Conservation (phyloP, 2,329 filamentous ascomycete species). For the Pseudogymnoascus sp. region DNA sequence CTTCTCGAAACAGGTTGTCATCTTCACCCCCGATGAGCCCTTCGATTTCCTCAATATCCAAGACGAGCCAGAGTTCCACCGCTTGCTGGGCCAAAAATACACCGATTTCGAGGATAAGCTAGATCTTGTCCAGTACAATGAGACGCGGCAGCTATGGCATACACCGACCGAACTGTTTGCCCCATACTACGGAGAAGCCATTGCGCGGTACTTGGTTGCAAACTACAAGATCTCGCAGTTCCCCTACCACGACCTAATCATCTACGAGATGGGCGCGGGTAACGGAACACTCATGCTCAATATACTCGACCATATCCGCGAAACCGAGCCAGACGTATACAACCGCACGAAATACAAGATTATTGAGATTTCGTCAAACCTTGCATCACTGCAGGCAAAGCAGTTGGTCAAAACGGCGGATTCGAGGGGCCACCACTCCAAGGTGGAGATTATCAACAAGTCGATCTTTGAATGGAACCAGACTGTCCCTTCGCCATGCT, state of each 20-base stretch:
- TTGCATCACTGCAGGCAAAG: constrained; percentile 69
- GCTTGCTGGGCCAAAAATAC: constrained; percentile 69
- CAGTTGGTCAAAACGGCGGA: constrained; percentile 60
- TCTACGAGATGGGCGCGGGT: constrained; percentile 98
- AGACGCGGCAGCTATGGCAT: constrained; percentile 91
- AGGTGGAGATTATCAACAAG: constrained; percentile 89
- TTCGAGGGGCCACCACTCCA: constrained; percentile 67
- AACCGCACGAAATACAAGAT: constrained; percentile 88
- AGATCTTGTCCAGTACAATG: constrained; percentile 58
- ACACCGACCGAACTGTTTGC: constrained; percentile 96
- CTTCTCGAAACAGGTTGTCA: constrained; percentile 92
- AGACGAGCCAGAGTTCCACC: constrained; percentile 81
- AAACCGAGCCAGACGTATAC: constrained; percentile 84
- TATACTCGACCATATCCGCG: constrained; percentile 91
- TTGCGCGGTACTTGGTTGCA: constrained; percentile 89
- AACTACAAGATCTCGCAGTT: constrained; percentile 94
- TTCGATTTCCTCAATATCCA: constrained; percentile 77
- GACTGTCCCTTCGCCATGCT: constrained; percentile 86
- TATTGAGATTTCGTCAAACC: constrained; percentile 83
- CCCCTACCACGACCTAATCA: constrained; percentile 92
- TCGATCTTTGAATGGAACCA: constrained; percentile 92
- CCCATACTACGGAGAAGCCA: constrained; percentile 92
- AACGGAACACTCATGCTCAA: constrained; percentile 98
- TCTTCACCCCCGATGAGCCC: constrained; percentile 85
- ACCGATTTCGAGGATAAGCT: constrained; percentile 83